These are phyloP conservation scores for Ascochyta clinopodiicola DNA, from an alignment of 2,329 filamentous ascomycete species.

Conservation along the genomic window DNA sequence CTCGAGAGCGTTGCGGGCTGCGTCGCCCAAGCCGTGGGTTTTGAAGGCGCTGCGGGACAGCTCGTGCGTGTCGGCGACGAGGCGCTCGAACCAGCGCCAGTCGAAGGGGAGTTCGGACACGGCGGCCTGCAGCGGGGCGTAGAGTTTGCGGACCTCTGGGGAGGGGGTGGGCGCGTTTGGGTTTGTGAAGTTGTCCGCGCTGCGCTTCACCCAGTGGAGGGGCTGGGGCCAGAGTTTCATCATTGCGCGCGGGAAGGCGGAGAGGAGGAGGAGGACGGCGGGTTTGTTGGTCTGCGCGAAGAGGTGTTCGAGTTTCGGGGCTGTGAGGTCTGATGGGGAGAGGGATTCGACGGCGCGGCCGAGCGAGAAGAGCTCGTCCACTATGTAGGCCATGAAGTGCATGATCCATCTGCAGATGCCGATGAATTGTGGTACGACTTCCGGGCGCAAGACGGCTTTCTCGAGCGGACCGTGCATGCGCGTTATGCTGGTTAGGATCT, in stretches of 20 bases:
- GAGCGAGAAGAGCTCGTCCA: constrained; percentile 57
- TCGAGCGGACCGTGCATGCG: constrained; percentile 58
- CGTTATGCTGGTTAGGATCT: constrained; percentile 65
- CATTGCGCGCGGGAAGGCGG: constrained; percentile 46
- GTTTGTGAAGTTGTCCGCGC: constrained; percentile 39
- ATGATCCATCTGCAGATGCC: constrained; percentile 81
- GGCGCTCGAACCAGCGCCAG: constrained; percentile 54
- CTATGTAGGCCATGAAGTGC: constrained; percentile 65
- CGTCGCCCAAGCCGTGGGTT: constrained; percentile 50
- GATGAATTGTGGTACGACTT: constrained; percentile 52
- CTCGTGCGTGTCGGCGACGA: constrained; percentile 66
- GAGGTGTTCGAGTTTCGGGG: constrained; percentile 33
- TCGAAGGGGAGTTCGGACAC: constrained; percentile 52
- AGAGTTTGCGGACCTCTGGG: constrained; percentile 51
- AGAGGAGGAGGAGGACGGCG: constrained; percentile 41
- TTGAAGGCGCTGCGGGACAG: constrained; percentile 67
- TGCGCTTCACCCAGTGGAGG: constrained; percentile 40
- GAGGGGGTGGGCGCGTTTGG: constrained; percentile 50
- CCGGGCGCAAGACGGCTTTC: constrained; percentile 44
- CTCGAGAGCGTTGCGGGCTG: constrained; percentile 58
- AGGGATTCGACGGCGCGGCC: constrained; percentile 30
- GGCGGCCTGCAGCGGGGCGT: constrained; percentile 47
- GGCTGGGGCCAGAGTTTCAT: constrained; percentile 46
- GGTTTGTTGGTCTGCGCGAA: constrained; percentile 45
- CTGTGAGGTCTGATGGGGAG: constrained; percentile 47